These are phyloP conservation scores for Aspergillus pseudoterreus DNA, from an alignment of 2,329 filamentous ascomycete genomes.

Conservation along the genomic window DNA sequence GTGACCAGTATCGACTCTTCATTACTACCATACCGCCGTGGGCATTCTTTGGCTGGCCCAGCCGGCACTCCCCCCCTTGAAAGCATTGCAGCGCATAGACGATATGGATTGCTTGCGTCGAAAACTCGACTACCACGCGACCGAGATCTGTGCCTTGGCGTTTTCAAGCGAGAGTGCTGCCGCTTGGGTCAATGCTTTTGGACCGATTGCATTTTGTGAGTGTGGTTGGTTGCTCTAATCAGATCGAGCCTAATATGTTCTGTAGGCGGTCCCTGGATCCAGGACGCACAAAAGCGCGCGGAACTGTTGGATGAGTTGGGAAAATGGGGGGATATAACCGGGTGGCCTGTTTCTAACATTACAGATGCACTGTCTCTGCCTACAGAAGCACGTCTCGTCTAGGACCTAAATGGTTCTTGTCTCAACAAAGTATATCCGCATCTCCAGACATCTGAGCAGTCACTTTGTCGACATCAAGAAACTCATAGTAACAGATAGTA, in stretches of 20 bases:
- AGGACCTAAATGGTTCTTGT: no score
- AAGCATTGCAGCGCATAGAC: constrained; percentile 15
- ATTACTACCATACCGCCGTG: constrained; percentile 41
- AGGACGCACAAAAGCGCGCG: constrained; percentile 1
- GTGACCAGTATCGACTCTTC: constrained; percentile 38
- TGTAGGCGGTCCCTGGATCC: constrained; percentile 15
- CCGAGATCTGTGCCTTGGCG: constrained; percentile 43
- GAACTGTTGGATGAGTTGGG: background rate
- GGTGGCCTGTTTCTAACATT: constrained; percentile 6
- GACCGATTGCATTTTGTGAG: constrained; percentile 47
- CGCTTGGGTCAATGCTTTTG: constrained; percentile 49
- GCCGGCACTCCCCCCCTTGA: constrained; percentile 6
- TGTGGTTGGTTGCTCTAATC: background rate
- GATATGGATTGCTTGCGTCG: constrained; percentile 4
- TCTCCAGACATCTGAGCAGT: no score
- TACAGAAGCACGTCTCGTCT: no score
- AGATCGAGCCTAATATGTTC: background rate
- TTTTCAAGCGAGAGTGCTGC: constrained; percentile 43
- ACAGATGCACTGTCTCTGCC: no score
- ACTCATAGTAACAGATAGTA: no score
- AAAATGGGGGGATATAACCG: constrained; percentile 7
- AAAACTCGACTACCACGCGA: constrained; percentile 33
- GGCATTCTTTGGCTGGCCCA: constrained; percentile 28
- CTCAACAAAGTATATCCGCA: no score
- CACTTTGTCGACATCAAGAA: no score